Base-by-base conservation (phyloP, 176 grass and related monocot genomes). In the Luzula sylvatica region DNA sequence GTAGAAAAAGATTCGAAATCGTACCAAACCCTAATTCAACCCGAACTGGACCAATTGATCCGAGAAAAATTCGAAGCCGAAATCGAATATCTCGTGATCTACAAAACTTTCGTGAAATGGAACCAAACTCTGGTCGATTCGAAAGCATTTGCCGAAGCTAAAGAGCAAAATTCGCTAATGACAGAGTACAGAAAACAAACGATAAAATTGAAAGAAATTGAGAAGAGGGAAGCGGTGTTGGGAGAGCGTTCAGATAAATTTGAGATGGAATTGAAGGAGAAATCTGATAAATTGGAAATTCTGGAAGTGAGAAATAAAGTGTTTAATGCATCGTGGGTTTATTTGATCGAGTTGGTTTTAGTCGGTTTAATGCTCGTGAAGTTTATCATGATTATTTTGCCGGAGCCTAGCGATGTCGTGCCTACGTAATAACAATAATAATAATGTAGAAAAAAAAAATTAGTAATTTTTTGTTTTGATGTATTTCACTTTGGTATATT, bases 361-460 rank as follows among this genome's bases (percentile, higher is more conserved):
- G 2, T 98, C 42, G 61, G 65, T 46, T 48, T 86, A 45, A 67
- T 73, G 41, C 12, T 74, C 45, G 30, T 43, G 53, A 74, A 64
- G 68, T 82, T 66, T 70, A 42, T 98, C 40, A 49, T 77, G 68
- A 74, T 52, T 16, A 46, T 80, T 0, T 42, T 76, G 23, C 68
- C 78, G 7, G 44, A 57, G 3, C 71, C 75, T 11, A 50, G 39
- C 42, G 78, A 82, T 20, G 50, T 66, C 71, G 65, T 82, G 70
- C 92, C 85, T 43, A 98, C 85, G 28, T 98, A 70, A 73, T 29
- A 14, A n/a, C n/a, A n/a, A n/a, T n/a, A n/a, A n/a, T n/a, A n/a
- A n/a, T n/a, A 52, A 68, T 19, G 41, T 30, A 39, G 16, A 52
- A 42, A 24, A 13, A 52, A 42, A 24, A 58, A 22, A 2, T 18